Evolutionary conservation across 1,284 basidiomycete genomes (phyloP), one percentile per base, ranked within the genome.

Genomic region (Phaffia rhodozyma): DNA sequence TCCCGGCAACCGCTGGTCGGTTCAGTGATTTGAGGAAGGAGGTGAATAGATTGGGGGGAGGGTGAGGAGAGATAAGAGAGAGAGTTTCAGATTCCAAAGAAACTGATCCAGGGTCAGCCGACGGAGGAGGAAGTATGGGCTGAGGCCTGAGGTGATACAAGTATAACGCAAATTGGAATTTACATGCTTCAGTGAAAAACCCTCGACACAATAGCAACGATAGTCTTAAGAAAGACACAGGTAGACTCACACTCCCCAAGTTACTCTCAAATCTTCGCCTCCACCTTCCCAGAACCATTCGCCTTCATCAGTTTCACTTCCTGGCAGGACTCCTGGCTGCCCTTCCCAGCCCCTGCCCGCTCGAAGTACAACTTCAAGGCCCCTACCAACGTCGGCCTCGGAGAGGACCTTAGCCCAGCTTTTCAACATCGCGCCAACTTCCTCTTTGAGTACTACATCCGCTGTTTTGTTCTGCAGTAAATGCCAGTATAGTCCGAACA

Each of bases 331-430:
- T 6, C 25, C 53, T 11, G 23, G 16, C 20, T 21, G 32, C 53
- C 3, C 58, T 52, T 69, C 67, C 75, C 75, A 72, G 0, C 71
- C 78, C 25, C 79, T 79, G 63, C 83, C 79, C 7, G 79, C 80
- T 52, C 77, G 74, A 27, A 87, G 71, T 32, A 90, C 77, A 3
- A 74, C 74, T 84, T 84, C 85, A 1, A 91, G 69, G 0, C 79
- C 78, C n/a, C 77, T 74, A 23, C 83, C 71, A 1, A 81, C 86
- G 62, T 85, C 83, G 5, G 75, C 70, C 18, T 74, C 69, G 29
- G 77, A 77, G 0, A 84, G 79, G 3, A 87, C 79, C 67, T 85
- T 82, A 1, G 83, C 87, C 89, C 89, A 91, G 0, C 84, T 85
- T 1, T 78, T 72, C 34, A 91, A 74, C 25, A 89, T 72, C 9